Evolutionary conservation across 306 rosid genomes (phyloP).

Genomic region (Fagus crenata): DNA sequence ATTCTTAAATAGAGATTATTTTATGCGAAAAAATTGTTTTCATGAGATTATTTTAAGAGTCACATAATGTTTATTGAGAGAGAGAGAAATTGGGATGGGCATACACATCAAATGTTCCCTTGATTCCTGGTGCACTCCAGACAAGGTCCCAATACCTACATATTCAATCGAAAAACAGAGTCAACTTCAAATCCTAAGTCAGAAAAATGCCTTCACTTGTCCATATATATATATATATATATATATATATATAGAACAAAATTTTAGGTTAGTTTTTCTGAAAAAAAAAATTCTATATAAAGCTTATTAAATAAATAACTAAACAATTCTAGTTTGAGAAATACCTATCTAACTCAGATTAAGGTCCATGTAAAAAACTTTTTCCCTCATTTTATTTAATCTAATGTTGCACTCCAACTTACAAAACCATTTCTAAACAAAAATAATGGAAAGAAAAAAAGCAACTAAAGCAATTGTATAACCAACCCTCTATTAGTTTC

Average conservation of each 20-base stretch:
- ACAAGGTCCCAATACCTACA: conserved; percentile 97
- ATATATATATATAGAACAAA: not conserved
- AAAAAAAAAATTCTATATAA: not conserved
- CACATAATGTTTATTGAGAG: not conserved
- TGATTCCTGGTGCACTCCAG: conserved; percentile 86
- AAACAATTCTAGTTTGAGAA: not conserved
- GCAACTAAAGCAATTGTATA: conserved; percentile 2
- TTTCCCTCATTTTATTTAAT: not conserved
- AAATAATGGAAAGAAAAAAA: conserved; percentile 2
- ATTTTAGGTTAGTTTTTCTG: not conserved
- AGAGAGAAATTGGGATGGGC: conserved; percentile 33
- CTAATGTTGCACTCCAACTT: not conserved
- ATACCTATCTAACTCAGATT: not conserved
- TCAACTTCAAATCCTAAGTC: conserved; percentile 23
- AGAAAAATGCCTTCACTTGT: not conserved
- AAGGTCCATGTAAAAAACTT: not conserved
- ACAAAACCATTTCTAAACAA: conserved; percentile 1
- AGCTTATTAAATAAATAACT: not conserved
- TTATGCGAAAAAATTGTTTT: conserved; percentile 2
- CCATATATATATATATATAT: not conserved
- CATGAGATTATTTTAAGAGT: conserved; percentile 14
- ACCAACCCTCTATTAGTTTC: conserved; percentile 81
- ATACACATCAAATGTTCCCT: conserved; percentile 91
- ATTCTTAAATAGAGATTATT: not conserved
- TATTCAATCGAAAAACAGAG: conserved; percentile 33